Evolutionary conservation across 345 rosid genomes (phyloP).

Genomic region (Eucalyptus fibrosa): DNA sequence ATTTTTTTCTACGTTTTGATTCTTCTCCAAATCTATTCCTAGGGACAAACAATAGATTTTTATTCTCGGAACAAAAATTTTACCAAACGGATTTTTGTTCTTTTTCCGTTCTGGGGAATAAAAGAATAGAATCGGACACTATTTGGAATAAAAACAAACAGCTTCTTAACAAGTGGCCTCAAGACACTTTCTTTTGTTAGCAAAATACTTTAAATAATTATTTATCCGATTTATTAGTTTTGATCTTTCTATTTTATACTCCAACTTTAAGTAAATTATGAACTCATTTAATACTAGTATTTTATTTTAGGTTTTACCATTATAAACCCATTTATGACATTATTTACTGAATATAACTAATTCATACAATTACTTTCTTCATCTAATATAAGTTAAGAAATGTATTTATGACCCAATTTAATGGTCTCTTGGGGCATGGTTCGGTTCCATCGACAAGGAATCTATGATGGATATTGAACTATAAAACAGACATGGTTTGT

Average conservation of each 20-base stretch:
- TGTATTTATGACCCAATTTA: neutral
- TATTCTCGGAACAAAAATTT: fast-evolving
- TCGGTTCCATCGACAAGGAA: neutral
- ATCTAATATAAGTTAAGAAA: neutral
- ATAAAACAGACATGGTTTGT: neutral
- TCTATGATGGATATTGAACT: neutral
- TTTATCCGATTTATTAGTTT: neutral
- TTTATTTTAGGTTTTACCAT: no score
- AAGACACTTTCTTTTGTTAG: neutral
- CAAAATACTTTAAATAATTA: neutral
- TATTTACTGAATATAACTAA: no score
- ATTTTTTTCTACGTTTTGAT: no score
- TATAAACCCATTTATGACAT: neutral
- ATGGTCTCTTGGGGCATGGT: neutral
- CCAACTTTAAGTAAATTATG: no score
- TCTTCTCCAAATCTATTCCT: no score
- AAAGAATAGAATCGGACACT: fast-evolving
- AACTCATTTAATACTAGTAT: neutral
- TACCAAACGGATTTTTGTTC: fast-evolving
- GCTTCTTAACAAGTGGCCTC: neutral
- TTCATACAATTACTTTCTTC: no score
- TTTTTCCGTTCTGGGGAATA: fast-evolving
- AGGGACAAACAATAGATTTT: no score
- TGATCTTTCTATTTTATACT: neutral
- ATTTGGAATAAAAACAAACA: neutral